Base-by-base conservation (phyloP, 805 yeast genomes). In the Candida nemodendra region DNA sequence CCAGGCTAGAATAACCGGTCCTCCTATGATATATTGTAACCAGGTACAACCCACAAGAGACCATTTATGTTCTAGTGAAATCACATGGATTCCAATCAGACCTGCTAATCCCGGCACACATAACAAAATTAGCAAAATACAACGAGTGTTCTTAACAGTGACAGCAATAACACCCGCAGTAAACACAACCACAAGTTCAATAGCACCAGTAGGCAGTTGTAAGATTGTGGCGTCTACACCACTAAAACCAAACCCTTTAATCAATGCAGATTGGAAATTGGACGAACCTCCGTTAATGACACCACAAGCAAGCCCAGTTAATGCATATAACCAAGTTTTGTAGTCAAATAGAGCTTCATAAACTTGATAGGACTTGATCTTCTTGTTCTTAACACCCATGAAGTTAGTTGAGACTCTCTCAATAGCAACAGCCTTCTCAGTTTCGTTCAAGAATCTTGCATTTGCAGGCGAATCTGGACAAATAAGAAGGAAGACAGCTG, bases 221-320 rank as follows among this genome's bases (percentile, higher is more conserved):
- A 72, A 35, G 31, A 49, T 49, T 31, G 48, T 64, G 34, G 45
- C 34, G 28, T 41, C 25, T 9, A 42, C 32, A n/a, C 56, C 44
- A 11, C 51, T 30, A 37, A 44, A 61, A 2, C 58, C 57, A 37
- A 54, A 46, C 27, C 71, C 69, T 54, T 54, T 47, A 65, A 75
- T 53, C 24, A 74, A 52, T 36, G 72, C 65, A 31, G 71, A 62
- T 32, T 64, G 62, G 44, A 74, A 74, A 50, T 68, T 72, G 12
- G 77, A 64, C 24, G 71, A 53, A 35, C 79, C 84, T 48, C 81
- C 82, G 46, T 75, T 74, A 32, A 81, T 79, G 38, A 79, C 65
- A 39, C 69, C 56, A 28, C 72, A 51, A 15, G 68, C 59, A 41
- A 53, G 53, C 45, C 31, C 60, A 48, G 53, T 56, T 34, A 55